phyloP scores from a whole-genome alignment of 257 asterid genomes.

The Striga asiatica region DNA sequence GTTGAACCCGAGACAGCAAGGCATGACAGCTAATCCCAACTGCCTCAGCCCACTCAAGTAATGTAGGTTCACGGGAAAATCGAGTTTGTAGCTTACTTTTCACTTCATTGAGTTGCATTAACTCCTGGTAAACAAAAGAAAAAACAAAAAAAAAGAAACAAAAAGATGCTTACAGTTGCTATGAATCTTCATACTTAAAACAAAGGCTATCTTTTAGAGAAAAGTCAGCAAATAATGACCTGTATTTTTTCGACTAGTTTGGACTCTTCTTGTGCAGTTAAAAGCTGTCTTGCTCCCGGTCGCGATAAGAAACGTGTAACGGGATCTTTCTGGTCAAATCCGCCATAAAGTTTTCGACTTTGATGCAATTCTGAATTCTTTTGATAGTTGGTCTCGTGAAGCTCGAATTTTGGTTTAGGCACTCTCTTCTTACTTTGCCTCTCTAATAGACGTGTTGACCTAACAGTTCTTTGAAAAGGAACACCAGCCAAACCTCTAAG shows the following conservation, averaged over 20 bases:
- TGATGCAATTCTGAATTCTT: slow-evolving; percentile 29
- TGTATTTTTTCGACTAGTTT: slow-evolving; percentile 63
- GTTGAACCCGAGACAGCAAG: slow-evolving; percentile 46
- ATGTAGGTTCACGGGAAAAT: slow-evolving; percentile 66
- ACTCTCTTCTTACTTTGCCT: slow-evolving; percentile 45
- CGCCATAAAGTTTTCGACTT: slow-evolving; percentile 29
- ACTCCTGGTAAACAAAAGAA: slow-evolving; percentile 26
- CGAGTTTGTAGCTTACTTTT: slow-evolving; percentile 40
- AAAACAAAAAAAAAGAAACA: neutral
- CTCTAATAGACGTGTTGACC: slow-evolving; percentile 65
- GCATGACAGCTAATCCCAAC: slow-evolving; percentile 45
- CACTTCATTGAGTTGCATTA: slow-evolving; percentile 52
- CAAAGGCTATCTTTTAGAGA: neutral
- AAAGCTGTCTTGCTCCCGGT: slow-evolving; percentile 65
- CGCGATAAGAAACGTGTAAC: slow-evolving; percentile 48
- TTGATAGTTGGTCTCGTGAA: slow-evolving; percentile 28
- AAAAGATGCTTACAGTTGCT: slow-evolving; percentile 2
- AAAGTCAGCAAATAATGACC: slow-evolving; percentile 29
- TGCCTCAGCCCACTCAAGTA: slow-evolving; percentile 78
- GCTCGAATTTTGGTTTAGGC: slow-evolving; percentile 32
- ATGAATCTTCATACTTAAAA: slow-evolving; percentile 1
- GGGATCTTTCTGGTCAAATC: slow-evolving; percentile 49
- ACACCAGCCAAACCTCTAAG: slow-evolving; percentile 21
- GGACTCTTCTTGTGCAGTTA: slow-evolving; percentile 63
- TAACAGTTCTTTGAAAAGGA: slow-evolving; percentile 39